phyloP scores from a whole-genome alignment of 2,329 filamentous ascomycete species.

The Claviceps fusiformis region DNA sequence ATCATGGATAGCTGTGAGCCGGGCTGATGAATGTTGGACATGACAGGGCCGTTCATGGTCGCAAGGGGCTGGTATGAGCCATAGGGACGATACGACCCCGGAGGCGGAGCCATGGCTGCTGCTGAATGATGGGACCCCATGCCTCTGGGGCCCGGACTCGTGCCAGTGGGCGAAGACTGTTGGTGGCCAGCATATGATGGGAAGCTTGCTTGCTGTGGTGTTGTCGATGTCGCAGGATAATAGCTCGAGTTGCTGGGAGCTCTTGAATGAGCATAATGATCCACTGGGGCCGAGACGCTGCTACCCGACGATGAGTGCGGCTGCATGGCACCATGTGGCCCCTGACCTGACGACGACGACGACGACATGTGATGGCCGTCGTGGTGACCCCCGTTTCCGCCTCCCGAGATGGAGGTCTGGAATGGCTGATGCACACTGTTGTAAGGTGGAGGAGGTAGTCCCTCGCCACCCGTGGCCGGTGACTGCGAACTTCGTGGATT shows the following conservation, averaged over 20 bases:
- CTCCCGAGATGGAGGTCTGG: constrained; percentile 39
- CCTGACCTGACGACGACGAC: constrained; percentile 19
- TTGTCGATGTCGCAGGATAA: constrained; percentile 37
- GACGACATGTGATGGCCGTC: constrained; percentile 19
- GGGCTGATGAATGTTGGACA: constrained; percentile 68
- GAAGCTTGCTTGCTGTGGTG: constrained; percentile 32
- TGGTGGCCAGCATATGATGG: constrained; percentile 26
- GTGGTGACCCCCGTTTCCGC: constrained; percentile 28
- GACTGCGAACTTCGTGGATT: constrained; percentile 23
- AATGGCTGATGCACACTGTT: constrained; percentile 54
- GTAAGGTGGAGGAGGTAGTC: constrained; percentile 53
- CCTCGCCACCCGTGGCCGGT: constrained; percentile 44
- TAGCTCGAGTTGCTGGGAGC: constrained; percentile 47
- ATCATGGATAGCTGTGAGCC: constrained; percentile 60
- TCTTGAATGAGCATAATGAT: constrained; percentile 36
- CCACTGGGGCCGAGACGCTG: constrained; percentile 40
- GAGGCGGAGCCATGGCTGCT: constrained; percentile 28
- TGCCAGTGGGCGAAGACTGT: constrained; percentile 34
- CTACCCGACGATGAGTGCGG: constrained; percentile 37
- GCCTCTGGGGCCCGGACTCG: constrained; percentile 23
- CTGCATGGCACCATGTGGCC: constrained; percentile 22
- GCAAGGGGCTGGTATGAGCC: constrained; percentile 37
- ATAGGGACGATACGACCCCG: constrained; percentile 37
- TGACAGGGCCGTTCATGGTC: constrained; percentile 51
- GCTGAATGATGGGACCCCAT: constrained; percentile 17